These are phyloP conservation scores for Pseudognaphalium luteoalbum DNA, from an alignment of 129 eudicot genomes.

Conservation along the genomic window DNA sequence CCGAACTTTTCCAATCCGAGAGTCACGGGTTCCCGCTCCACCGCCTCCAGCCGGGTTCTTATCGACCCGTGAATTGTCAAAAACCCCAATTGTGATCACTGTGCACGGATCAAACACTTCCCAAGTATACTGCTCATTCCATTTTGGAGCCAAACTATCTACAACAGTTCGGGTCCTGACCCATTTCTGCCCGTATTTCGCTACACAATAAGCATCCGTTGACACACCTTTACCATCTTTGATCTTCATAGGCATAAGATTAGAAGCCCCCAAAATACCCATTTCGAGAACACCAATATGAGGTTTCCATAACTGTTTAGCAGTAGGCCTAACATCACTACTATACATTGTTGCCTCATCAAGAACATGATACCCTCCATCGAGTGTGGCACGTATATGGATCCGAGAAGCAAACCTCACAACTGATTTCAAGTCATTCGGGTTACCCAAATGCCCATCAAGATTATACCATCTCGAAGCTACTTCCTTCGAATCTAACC, in stretches of 20 bases:
- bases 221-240: slow-evolving; percentile 91
- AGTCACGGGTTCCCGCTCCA: slow-evolving; percentile 48
- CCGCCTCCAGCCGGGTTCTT: slow-evolving; percentile 37
- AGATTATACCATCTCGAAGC: slow-evolving; percentile 86
- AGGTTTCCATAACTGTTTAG: slow-evolving; percentile 94
- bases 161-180: slow-evolving; percentile 88
- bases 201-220: slow-evolving; percentile 85
- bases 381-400: slow-evolving; percentile 73
- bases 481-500: slow-evolving; percentile 71
- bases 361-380: slow-evolving; percentile 95
- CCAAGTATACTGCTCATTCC: slow-evolving; percentile 99
- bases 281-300: slow-evolving; percentile 88
- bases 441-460: slow-evolving; percentile 46
- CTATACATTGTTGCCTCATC: slow-evolving; percentile 96
- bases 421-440: slow-evolving; percentile 51
- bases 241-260: slow-evolving; percentile 88
- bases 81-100: slow-evolving; percentile 84
- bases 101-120: slow-evolving; percentile 98
- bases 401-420: slow-evolving; percentile 76
- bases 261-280: slow-evolving; percentile 88
- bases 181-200: slow-evolving; percentile 95
- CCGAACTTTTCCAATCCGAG: slow-evolving; percentile 82
- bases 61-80: slow-evolving; percentile 80
- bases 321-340: slow-evolving; percentile 92
- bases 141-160: slow-evolving; percentile 73